phyloP scores from a whole-genome alignment of 345 rosid genomes.

The Cardiospermum halicacabum region DNA sequence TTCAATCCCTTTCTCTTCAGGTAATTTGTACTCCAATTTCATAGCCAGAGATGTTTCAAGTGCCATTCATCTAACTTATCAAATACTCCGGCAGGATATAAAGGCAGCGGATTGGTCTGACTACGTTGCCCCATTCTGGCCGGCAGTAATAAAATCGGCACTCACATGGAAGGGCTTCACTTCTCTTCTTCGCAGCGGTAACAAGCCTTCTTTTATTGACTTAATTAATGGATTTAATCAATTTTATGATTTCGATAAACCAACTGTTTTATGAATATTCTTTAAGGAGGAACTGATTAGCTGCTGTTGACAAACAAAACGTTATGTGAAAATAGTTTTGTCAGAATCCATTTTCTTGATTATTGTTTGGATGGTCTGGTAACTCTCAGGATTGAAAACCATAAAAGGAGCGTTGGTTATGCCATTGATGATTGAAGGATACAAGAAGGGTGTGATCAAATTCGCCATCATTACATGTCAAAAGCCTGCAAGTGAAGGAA shows the following conservation, averaged over 20 bases:
- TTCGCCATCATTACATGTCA: constrained; percentile 71
- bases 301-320: background rate
- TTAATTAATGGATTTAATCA: background rate
- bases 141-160: constrained; percentile 77
- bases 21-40: constrained; percentile 24
- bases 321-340: no score
- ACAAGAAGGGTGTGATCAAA: constrained; percentile 76
- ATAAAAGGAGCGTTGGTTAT: constrained; percentile 80
- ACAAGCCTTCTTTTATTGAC: background rate
- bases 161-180: constrained; percentile 77
- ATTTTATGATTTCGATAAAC: background rate
- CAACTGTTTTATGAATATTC: background rate
- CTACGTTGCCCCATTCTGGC: constrained; percentile 90
- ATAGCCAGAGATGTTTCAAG: background rate
- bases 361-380: constrained; percentile 2
- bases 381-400: constrained; percentile 55
- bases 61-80: background rate
- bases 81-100: constrained; percentile 51
- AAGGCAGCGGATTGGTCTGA: constrained; percentile 80
- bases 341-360: background rate
- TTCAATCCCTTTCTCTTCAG: constrained; percentile 51
- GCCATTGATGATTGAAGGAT: constrained; percentile 93
- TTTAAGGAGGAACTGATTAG: background rate
- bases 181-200: constrained; percentile 69
- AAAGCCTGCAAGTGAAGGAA: constrained; percentile 37